Evolutionary conservation across 768 basidiomycete genomes (phyloP).

Genomic region (Lanmaoa rubissima): DNA sequence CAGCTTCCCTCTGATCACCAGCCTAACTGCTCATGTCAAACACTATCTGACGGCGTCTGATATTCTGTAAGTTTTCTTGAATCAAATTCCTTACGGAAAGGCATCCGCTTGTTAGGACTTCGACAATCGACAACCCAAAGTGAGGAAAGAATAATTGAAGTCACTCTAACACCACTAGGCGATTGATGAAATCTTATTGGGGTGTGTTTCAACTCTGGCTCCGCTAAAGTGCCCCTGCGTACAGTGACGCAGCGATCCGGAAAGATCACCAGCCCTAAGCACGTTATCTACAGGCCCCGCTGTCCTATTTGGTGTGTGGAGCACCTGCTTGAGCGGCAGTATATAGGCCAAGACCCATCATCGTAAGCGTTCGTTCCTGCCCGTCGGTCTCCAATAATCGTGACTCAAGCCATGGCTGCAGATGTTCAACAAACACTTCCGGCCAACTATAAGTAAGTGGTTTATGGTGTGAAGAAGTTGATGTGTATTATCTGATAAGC

Average conservation of each 20-base stretch:
- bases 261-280: background rate
- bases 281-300: background rate
- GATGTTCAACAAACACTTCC: conserved; percentile 18
- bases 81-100: too few species aligned
- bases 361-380: background rate
- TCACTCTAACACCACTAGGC: too few species aligned
- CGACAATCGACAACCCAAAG: too few species aligned
- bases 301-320: background rate
- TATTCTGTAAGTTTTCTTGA: too few species aligned
- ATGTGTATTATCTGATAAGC: background rate
- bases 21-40: too few species aligned
- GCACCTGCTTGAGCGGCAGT: background rate
- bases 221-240: too few species aligned
- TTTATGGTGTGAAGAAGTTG: background rate
- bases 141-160: too few species aligned
- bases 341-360: background rate
- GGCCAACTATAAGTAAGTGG: conserved; percentile 17
- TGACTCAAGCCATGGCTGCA: conserved; percentile 18
- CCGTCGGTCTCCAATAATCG: background rate
- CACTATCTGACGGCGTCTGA: too few species aligned
- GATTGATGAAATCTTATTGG: too few species aligned
- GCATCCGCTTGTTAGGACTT: too few species aligned
- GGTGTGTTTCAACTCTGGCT: too few species aligned
- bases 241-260: background rate
- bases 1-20: too few species aligned